These are phyloP conservation scores for Sherardia arvensis DNA, from an alignment of 257 asterid genomes.

Conservation along the genomic window DNA sequence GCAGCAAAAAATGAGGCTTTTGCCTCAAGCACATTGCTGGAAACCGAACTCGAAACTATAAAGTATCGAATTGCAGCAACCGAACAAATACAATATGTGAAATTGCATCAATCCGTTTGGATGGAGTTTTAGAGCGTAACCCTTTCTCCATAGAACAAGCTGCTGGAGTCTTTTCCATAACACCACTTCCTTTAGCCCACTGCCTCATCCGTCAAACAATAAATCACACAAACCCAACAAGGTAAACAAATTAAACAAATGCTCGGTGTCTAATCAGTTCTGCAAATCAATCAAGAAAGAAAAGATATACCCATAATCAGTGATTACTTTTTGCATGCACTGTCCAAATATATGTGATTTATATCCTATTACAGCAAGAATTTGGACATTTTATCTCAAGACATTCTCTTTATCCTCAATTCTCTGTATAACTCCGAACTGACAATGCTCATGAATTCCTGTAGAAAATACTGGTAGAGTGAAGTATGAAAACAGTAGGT, in stretches of 20 bases:
- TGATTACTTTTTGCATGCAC: background rate
- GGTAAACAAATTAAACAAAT: background rate
- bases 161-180: conserved; percentile 1
- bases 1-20: conserved; percentile 83
- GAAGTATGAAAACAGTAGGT: too few relatives aligned
- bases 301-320: background rate
- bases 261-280: background rate
- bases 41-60: conserved; percentile 62
- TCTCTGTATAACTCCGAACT: too few relatives aligned
- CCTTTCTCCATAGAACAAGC: conserved; percentile 6
- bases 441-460: too few relatives aligned
- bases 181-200: conserved; percentile 43
- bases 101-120: conserved; percentile 47
- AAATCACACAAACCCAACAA: background rate
- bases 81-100: conserved; percentile 53
- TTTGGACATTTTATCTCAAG: background rate
- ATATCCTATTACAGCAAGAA: background rate
- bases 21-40: conserved; percentile 49
- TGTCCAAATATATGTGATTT: background rate
- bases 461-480: too few relatives aligned
- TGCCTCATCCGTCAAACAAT: conserved; percentile 17
- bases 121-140: conserved; percentile 13
- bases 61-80: conserved; percentile 59
- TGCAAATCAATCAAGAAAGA: background rate
- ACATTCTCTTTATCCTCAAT: too few relatives aligned